These are phyloP conservation scores for Trametes hirsuta DNA, from an alignment of 1,284 basidiomycete genomes.

Conservation along the genomic window DNA sequence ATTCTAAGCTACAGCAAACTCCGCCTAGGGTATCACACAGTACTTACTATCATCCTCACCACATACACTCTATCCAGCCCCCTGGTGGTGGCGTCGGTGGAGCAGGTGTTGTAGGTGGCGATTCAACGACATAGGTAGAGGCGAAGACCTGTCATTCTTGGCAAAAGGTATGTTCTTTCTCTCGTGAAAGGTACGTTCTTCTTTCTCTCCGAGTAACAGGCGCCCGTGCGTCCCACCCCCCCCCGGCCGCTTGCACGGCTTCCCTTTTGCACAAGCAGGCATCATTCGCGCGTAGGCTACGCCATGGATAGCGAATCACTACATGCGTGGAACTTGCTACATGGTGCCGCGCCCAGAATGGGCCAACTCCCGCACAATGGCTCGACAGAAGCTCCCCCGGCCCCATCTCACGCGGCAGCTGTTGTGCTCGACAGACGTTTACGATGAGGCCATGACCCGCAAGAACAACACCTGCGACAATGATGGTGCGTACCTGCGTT, in stretches of 20 bases:
- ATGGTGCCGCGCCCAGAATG: constrained; percentile 48
- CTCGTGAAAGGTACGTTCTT: no score
- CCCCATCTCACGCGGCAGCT: constrained; percentile 88
- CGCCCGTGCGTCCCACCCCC: neutral
- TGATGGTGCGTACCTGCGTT: constrained; percentile 49
- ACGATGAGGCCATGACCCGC: constrained; percentile 86
- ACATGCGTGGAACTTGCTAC: no score
- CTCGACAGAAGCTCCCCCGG: constrained; percentile 90
- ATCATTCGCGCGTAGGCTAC: neutral
- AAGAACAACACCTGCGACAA: constrained; percentile 62
- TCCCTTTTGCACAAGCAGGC: no score
- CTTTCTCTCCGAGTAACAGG: no score
- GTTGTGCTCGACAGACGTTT: constrained; percentile 93
- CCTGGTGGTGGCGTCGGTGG: no score
- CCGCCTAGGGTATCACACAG: no score
- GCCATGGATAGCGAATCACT: no score
- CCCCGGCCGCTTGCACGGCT: neutral
- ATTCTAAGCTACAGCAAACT: no score
- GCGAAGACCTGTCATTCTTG: constrained; percentile 73
- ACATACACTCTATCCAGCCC: no score
- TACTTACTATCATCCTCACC: no score
- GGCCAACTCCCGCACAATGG: constrained; percentile 80
- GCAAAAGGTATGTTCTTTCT: constrained; percentile 59
- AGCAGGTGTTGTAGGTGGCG: no score
- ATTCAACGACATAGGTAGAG: no score